These are phyloP conservation scores for Vitis hybrid DNA, from an alignment of 177 flowering plant species.

Conservation along the genomic window DNA sequence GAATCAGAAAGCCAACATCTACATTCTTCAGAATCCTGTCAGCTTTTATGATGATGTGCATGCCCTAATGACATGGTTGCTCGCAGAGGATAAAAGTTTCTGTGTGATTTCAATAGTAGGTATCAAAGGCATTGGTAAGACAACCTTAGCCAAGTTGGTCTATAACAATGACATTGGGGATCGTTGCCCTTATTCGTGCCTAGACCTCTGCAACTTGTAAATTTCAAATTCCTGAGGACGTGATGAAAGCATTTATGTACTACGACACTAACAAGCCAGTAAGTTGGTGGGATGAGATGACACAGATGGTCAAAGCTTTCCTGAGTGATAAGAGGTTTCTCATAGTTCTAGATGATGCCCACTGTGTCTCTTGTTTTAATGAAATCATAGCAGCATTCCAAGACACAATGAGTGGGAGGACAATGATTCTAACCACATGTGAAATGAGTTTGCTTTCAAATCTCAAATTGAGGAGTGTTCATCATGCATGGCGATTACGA, in stretches of 20 bases:
- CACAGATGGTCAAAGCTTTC: neutral
- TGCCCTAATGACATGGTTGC: too few relatives aligned
- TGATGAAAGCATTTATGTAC: neutral
- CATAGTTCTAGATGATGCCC: neutral
- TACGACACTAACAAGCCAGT: too few relatives aligned
- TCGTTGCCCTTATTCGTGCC: neutral
- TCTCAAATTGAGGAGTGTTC: neutral
- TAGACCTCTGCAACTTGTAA: neutral
- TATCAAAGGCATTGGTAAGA: conserved; percentile 1
- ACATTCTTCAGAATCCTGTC: too few relatives aligned
- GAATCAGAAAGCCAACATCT: too few relatives aligned
- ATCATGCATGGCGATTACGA: neutral
- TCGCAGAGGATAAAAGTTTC: neutral
- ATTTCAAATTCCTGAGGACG: neutral
- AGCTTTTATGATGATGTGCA: too few relatives aligned
- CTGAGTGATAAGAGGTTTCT: neutral
- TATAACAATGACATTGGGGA: neutral
- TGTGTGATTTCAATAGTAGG: neutral
- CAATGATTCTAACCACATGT: neutral
- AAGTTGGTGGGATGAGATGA: too few relatives aligned
- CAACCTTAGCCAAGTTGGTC: conserved; percentile 1
- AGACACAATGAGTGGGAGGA: neutral
- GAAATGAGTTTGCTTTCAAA: neutral
- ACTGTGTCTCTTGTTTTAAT: too few relatives aligned
- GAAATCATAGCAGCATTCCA: neutral